Evolutionary conservation across 441 rosid genomes (phyloP).

Genomic region (Metrosideros polymorpha): DNA sequence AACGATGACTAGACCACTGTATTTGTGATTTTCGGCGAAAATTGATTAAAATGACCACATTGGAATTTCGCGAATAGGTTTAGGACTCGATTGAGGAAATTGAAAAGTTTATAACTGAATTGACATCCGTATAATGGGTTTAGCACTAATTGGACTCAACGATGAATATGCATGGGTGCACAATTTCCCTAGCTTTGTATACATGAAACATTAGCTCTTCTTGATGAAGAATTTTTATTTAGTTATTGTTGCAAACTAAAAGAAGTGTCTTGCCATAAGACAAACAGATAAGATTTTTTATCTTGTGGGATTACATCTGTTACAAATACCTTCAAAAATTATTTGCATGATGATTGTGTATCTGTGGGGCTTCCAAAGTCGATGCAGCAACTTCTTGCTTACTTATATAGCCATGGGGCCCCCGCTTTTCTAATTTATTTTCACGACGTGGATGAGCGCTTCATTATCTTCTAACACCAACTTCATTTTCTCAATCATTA

Average conservation of each 20-base stretch:
- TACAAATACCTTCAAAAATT: background rate
- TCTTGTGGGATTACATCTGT: background rate
- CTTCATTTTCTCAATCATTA: background rate
- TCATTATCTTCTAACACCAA: too few species aligned
- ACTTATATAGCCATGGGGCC: background rate
- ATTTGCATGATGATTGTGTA: background rate
- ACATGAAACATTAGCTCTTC: background rate
- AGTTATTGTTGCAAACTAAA: background rate
- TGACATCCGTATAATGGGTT: background rate
- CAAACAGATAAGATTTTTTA: background rate
- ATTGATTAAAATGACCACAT: accelerated
- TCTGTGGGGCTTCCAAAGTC: background rate
- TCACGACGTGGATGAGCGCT: background rate
- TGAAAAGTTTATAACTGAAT: accelerated
- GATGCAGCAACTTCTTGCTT: background rate
- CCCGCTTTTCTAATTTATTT: background rate
- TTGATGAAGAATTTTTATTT: background rate
- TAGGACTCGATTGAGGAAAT: accelerated
- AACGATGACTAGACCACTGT: too few species aligned
- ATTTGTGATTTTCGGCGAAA: background rate
- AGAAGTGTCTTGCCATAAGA: background rate
- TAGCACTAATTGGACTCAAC: background rate
- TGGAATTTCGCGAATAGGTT: background rate
- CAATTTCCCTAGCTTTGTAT: background rate
- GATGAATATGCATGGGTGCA: background rate